Evolutionary conservation across 1,284 basidiomycete species (phyloP).

Genomic region (Phlebopus sp.): DNA sequence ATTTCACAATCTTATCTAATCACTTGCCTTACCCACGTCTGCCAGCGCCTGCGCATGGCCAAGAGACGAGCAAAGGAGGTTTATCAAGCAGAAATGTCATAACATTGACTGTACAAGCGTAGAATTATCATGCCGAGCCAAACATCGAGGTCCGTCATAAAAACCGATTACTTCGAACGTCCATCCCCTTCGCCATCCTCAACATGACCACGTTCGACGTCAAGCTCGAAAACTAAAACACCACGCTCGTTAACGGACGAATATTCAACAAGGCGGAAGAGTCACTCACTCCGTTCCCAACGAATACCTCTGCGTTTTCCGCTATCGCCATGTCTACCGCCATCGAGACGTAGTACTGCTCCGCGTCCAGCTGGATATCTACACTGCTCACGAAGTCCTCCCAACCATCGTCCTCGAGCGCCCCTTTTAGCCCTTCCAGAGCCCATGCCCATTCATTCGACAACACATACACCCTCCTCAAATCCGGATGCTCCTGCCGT

Average conservation of each 20-base stretch:
- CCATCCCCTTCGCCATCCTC: conserved; percentile 44
- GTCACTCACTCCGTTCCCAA: conserved; percentile 61
- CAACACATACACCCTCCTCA: conserved; percentile 46
- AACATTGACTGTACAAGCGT: no score
- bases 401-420: conserved; percentile 51
- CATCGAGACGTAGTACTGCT: conserved; percentile 53
- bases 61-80: no score
- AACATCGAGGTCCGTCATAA: conserved; percentile 31
- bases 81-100: no score
- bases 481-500: conserved; percentile 26
- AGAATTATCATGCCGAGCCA: not conserved
- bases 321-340: conserved; percentile 74
- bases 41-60: no score
- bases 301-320: conserved; percentile 63
- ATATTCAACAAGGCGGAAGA: no score
- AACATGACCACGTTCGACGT: conserved; percentile 56
- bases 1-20: no score
- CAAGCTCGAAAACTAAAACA: conserved; percentile 54
- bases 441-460: conserved; percentile 61
- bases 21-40: no score
- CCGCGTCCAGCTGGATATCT: conserved; percentile 42
- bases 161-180: conserved; percentile 39
- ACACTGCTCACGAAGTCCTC: conserved; percentile 40
- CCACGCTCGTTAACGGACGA: no score
- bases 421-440: conserved; percentile 43